These are phyloP conservation scores for Nothophaeocryptopus gaeumannii DNA, from an alignment of 2,329 filamentous ascomycete genomes.

Conservation along the genomic window DNA sequence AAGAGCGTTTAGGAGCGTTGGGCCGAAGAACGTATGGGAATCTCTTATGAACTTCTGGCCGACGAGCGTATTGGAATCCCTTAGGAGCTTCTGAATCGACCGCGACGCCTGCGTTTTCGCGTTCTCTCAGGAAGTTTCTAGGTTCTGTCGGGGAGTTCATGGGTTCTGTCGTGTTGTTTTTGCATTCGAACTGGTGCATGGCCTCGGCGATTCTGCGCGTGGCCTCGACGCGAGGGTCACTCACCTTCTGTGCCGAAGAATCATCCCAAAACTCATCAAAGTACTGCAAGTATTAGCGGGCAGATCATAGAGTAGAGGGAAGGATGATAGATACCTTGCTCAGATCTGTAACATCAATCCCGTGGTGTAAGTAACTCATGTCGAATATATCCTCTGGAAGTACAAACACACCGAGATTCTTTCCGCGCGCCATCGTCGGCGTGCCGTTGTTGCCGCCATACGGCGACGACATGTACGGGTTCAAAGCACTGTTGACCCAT, in stretches of 20 bases:
- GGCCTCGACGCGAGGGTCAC: constrained; percentile 2
- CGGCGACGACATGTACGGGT: constrained; percentile 20
- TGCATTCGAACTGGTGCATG: no score
- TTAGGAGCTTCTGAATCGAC: no score
- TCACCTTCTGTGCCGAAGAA: constrained; percentile 28
- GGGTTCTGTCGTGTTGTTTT: no score
- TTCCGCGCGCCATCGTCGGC: constrained; percentile 24
- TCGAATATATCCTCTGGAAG: no score
- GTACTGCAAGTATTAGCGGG: constrained; percentile 15
- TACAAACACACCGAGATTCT: constrained; percentile 20
- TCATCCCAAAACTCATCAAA: constrained; percentile 35
- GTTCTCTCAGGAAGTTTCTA: no score
- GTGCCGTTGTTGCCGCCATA: constrained; percentile 17
- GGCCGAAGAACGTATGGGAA: no score
- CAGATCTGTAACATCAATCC: constrained; percentile 12
- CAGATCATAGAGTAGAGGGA: background rate
- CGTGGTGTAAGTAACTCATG: no score
- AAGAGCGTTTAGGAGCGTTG: background rate
- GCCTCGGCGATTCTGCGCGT: no score
- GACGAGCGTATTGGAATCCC: no score
- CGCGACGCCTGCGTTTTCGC: no score
- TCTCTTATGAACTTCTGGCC: no score
- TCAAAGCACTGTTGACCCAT: constrained; percentile 6
- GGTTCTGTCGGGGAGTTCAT: no score
- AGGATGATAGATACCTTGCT: constrained; percentile 17